Base-by-base conservation (phyloP, 306 rosid species). In the Benincasa hispida region DNA sequence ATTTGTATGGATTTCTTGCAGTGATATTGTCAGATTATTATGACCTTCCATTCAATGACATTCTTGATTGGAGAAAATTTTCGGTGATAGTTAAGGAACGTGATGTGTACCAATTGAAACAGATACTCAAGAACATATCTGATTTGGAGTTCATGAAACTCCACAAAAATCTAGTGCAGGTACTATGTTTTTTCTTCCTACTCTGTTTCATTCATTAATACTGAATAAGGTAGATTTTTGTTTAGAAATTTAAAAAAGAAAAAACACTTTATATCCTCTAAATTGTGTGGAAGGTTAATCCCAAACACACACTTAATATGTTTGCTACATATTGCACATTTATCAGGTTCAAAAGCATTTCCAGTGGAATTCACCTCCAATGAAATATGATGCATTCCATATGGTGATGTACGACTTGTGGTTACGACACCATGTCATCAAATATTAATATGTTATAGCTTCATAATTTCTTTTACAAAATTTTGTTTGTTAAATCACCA, bases 331-430 rank as follows among this genome's bases (percentile, higher is more conserved):
- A 57, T 39, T 88, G 35, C 37, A 69, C 69, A 60, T 60, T 27
- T 79, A 61, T 79, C 91, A 94, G 99, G 89, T 90, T 83, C 99
- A 94, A 89, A 89, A 74, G 74, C 99, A 94, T 79, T 94, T 90
- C 83, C 93, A 92, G 47, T 94, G 99, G 99, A 92, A 94, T 83
- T 76, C 99, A 11, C 98, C 98, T 3, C 93, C 99, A 15, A 47
- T 86, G 68, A 87, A 84, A 80, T 84, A 59, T 34, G 98, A 95
- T 85, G 97, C 93, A 76, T 92, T 95, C 79, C 96, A 95, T 80
- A 87, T 92, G 99, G 96, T 92, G 56, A 95, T 92, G 95, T 92
- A 94, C 78, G 96, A 95, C 58, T 97, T 95, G 70, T 95, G 99
- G 97, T 79, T 92, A 80, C 96, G 92, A 79, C 98, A 80, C 79